Percentiles rank a stretch among this genome's conserved stretches.
phyloP scores from a whole-genome alignment of 176 grass and related monocot genomes.

The Pharus latifolius region DNA sequence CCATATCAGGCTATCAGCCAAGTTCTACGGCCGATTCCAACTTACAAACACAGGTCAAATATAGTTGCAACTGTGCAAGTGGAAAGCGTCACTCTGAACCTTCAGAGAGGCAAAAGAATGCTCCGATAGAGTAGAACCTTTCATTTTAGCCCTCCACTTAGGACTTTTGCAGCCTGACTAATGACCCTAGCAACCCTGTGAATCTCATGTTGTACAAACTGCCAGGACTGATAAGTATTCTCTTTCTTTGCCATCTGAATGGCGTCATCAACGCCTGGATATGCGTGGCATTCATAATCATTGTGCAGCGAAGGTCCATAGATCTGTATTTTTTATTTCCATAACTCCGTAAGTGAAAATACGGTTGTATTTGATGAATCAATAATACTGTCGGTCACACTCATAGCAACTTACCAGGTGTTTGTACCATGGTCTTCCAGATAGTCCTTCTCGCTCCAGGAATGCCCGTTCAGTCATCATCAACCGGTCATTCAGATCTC shows the following conservation, averaged over 20 bases:
- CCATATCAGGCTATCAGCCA: not conserved
- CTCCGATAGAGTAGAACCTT: not conserved
- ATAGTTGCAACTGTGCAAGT: not conserved
- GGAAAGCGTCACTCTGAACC: too few species aligned
- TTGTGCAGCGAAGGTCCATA: conserved; percentile 62
- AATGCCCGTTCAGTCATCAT: conserved; percentile 86
- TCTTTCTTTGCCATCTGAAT: conserved; percentile 46
- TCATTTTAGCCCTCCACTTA: conserved; percentile 59
- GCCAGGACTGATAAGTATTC: conserved; percentile 42
- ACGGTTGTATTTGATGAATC: not conserved
- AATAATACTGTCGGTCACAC: not conserved
- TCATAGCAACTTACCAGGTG: conserved; percentile 48
- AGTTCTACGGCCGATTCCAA: not conserved
- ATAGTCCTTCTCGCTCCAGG: conserved; percentile 57
- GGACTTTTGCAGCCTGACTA: conserved; percentile 44
- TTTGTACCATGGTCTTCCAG: conserved; percentile 82
- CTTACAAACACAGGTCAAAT: not conserved
- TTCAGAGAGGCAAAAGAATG: too few species aligned
- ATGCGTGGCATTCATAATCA: conserved; percentile 72
- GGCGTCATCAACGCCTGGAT: conserved; percentile 60
- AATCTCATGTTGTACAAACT: conserved; percentile 65
- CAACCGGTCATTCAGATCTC: conserved; percentile 70
- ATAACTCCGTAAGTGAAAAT: too few species aligned
- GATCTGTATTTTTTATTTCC: conserved; percentile 29
- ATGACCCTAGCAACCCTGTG: conserved; percentile 63